Evolutionary conservation across 208 protist species (phyloP).

Genomic region (Tetramitus jugosus): DNA sequence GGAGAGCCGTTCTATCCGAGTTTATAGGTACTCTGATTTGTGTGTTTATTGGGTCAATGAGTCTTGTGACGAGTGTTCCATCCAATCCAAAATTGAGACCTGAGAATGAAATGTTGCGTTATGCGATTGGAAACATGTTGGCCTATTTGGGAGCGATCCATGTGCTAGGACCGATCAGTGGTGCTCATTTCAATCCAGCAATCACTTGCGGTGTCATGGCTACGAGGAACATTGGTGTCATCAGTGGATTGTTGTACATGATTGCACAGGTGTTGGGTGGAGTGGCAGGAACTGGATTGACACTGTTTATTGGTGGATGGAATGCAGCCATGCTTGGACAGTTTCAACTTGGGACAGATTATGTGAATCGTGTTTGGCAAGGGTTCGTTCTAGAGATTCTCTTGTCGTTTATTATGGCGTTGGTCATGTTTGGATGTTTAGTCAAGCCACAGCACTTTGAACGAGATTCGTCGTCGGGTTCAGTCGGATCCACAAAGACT

Average conservation of each 20-base stretch:
- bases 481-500: background rate
- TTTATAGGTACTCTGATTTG: constrained; percentile 3
- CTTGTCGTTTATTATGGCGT: background rate
- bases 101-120: background rate
- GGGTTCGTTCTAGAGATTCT: constrained; percentile 9
- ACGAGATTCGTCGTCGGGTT: background rate
- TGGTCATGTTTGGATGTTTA: background rate
- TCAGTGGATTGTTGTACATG: background rate
- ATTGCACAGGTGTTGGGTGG: constrained; percentile 16
- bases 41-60: constrained; percentile 3
- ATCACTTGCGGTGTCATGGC: background rate
- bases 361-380: background rate
- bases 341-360: background rate
- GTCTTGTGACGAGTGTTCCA: background rate
- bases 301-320: background rate
- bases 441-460: constrained; percentile 8
- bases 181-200: constrained; percentile 23
- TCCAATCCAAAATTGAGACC: too few species aligned
- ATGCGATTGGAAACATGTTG: background rate
- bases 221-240: constrained; percentile 17
- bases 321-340: background rate
- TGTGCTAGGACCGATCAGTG: constrained; percentile 1
- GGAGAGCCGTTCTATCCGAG: background rate
- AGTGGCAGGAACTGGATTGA: background rate
- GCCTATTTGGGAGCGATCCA: constrained; percentile 9